Evolutionary conservation across 148 eudicot species (phyloP).

Genomic region (Rhododendron williamsianum): DNA sequence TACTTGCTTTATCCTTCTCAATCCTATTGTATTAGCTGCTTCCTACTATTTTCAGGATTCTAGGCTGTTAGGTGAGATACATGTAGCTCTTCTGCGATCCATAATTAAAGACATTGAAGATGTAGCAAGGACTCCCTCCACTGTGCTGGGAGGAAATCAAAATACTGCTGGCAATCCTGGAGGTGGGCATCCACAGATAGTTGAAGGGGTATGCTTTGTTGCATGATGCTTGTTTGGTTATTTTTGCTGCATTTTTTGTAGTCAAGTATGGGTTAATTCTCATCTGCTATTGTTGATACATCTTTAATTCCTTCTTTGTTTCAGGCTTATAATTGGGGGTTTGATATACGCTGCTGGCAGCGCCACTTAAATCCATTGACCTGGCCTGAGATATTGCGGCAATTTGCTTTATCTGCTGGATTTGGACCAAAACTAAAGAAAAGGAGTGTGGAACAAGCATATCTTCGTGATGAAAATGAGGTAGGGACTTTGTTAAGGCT

Average conservation of each 20-base stretch:
- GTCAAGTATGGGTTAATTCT: background rate
- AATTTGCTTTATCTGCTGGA: slow-evolving; percentile 84
- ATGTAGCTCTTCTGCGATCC: slow-evolving; percentile 62
- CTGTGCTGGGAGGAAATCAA: slow-evolving; percentile 54
- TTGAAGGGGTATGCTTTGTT: slow-evolving; percentile 74
- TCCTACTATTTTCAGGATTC: slow-evolving; percentile 48
- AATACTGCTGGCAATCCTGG: slow-evolving; percentile 51
- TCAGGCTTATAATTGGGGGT: slow-evolving; percentile 97
- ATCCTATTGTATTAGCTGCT: background rate
- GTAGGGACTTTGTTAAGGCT: slow-evolving; percentile 22
- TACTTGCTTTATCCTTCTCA: background rate
- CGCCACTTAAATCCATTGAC: slow-evolving; percentile 66
- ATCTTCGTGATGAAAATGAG: slow-evolving; percentile 68
- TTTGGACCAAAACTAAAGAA: slow-evolving; percentile 88
- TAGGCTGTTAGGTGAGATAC: slow-evolving; percentile 77
- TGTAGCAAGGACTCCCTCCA: slow-evolving; percentile 77
- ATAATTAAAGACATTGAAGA: slow-evolving; percentile 90
- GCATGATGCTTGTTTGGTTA: background rate
- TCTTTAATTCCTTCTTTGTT: slow-evolving; percentile 3
- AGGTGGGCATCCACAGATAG: slow-evolving; percentile 92
- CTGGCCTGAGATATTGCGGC: slow-evolving; percentile 91
- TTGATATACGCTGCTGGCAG: slow-evolving; percentile 87
- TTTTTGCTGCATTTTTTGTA: background rate
- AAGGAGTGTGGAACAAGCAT: slow-evolving; percentile 44
- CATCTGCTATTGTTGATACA: background rate